Evolutionary conservation across 768 basidiomycete genomes (phyloP), one percentile per base, ranked within the genome.

Genomic region (Pluteus cervinus): DNA sequence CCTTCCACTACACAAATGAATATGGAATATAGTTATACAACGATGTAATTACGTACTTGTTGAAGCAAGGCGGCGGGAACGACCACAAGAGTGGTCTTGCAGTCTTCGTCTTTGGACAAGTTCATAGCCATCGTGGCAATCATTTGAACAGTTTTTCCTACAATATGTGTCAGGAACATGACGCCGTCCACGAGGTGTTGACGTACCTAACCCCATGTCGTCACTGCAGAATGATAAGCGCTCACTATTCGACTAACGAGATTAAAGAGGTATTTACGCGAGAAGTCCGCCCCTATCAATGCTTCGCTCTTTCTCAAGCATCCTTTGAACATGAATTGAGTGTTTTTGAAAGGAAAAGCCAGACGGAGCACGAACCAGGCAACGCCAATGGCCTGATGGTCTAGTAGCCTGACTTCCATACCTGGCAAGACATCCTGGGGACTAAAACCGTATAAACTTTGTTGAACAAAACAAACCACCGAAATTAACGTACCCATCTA

Each of bases 341-440:
- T 9, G 18, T 10, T 36, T 22, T 9, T 7, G 22, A 35, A 17
- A 31, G 25, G 15, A 12, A 23, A 11, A 30, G 26, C n/a, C 11
- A 28, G 4, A 28, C 16, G 31, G 22, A 15, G 4, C 32, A 17
- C 60, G 23, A 41, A 74, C 81, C 85, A 89, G 24, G 72, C 71
- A 12, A 89, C 85, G 0, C 87, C 86, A 35, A 89, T 79, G 24
- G 73, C 63, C 55, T 89, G 83, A 51, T 89, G 87, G 5, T 76
- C 73, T 42, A 89, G 63, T 7, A 89, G 65, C 3, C 75, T 68
- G 8, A 87, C 74, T 51, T 79, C 77, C 43, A 89, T 59, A 0
- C 84, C 85, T 1, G 81, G 79, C 2, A 91, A 53, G 12, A 76
- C 49, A 41, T 82, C 77, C 29, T 66, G 65, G 18, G 70, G 51